Conservation (phyloP, 768 basidiomycete genomes). For the Piloderma croceum region DNA sequence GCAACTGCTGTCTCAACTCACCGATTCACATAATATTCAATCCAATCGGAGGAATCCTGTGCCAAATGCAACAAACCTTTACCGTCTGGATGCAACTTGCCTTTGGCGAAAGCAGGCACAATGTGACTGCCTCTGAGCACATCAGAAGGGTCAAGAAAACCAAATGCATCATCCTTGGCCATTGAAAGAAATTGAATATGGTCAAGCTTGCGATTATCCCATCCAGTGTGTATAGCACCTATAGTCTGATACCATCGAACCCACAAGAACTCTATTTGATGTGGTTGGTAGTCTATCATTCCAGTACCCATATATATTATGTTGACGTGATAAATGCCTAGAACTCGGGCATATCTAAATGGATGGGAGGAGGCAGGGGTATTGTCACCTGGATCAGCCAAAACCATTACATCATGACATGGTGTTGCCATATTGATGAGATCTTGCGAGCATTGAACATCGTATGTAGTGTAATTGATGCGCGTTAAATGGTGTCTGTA, state of each 20-base stretch:
- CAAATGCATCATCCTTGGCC: constrained; percentile 1
- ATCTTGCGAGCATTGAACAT: constrained; percentile 6
- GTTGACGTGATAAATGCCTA: constrained; percentile 26
- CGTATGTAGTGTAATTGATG: constrained; percentile 11
- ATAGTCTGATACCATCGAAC: constrained; percentile 6
- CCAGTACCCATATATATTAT: constrained; percentile 7
- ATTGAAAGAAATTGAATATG: constrained; percentile 1
- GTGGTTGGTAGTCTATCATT: not conserved
- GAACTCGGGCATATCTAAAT: constrained; percentile 30
- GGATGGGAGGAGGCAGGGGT: constrained; percentile 19
- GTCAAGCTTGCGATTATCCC: not conserved
- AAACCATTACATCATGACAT: constrained; percentile 32
- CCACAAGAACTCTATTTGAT: constrained; percentile 8
- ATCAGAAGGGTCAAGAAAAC: constrained; percentile 8
- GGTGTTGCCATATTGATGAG: constrained; percentile 28
- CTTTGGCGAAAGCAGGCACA: constrained; percentile 7
- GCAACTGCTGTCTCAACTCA: not conserved
- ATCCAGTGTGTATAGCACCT: not conserved
- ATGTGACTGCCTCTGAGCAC: constrained; percentile 7
- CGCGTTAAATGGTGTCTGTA: constrained; percentile 4
- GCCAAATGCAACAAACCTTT: not conserved
- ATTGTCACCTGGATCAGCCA: constrained; percentile 10
- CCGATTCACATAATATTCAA: constrained; percentile 9
- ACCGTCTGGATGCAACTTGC: too few species aligned
- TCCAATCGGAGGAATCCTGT: constrained; percentile 3